Conservation (phyloP, 306 rosid species). For the Prunus fruticosa region DNA sequence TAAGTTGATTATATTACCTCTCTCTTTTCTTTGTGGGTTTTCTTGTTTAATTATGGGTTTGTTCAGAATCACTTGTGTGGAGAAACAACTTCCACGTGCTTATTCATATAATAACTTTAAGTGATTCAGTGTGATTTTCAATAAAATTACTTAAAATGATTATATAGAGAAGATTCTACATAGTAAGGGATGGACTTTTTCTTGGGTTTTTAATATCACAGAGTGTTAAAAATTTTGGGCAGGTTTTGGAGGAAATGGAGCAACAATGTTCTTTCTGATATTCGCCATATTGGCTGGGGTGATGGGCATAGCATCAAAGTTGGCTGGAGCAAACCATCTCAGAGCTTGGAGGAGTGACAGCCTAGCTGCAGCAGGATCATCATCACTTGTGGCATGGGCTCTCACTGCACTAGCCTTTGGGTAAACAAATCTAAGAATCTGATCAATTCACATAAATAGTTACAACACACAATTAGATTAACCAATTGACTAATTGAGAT, state of each 20-base stretch:
- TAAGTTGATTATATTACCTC: slow-evolving; percentile 24
- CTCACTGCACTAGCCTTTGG: slow-evolving; percentile 46
- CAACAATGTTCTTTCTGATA: slow-evolving; percentile 63
- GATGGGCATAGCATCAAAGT: slow-evolving; percentile 67
- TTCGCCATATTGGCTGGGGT: slow-evolving; percentile 62
- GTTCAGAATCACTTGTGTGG: too few relatives aligned
- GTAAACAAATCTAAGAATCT: neutral
- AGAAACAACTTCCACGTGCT: too few relatives aligned
- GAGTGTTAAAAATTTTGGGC: neutral
- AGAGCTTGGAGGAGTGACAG: slow-evolving; percentile 90
- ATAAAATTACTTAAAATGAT: too few relatives aligned
- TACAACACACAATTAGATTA: neutral
- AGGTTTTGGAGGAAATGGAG: slow-evolving; percentile 94
- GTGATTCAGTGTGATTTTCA: too few relatives aligned
- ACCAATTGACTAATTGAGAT: neutral
- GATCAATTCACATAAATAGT: neutral
- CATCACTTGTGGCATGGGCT: slow-evolving; percentile 76
- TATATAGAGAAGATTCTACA: too few relatives aligned
- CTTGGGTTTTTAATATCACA: neutral
- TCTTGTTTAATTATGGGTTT: neutral
- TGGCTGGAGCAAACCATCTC: slow-evolving; percentile 65
- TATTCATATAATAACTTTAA: too few relatives aligned
- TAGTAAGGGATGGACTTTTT: too few relatives aligned
- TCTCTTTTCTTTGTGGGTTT: neutral
- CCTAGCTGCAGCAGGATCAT: slow-evolving; percentile 66